These are phyloP conservation scores for Ceratobasidium sp. DNA, from an alignment of 1,284 basidiomycete species.

Conservation along the genomic window DNA sequence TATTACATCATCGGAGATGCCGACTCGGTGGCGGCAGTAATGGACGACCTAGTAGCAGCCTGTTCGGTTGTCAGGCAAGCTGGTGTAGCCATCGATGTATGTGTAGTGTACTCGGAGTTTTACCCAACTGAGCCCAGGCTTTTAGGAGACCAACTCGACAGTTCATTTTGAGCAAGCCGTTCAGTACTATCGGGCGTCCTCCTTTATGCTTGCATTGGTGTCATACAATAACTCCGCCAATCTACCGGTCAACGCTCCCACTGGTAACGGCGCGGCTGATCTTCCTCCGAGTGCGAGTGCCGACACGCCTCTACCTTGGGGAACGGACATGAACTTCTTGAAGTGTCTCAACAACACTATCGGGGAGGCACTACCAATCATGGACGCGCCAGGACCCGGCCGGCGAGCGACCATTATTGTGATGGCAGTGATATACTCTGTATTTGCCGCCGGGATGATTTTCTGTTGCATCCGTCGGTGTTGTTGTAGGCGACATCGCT, in stretches of 20 bases:
- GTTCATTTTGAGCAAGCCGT: slow-evolving; percentile 45
- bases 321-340: no score
- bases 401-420: no score
- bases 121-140: not conserved
- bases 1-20: no score
- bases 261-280: slow-evolving; percentile 35
- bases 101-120: not conserved
- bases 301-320: slow-evolving; percentile 35
- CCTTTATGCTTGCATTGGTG: no score
- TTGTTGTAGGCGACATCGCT: no score
- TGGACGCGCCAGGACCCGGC: no score
- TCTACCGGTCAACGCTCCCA: slow-evolving; percentile 35
- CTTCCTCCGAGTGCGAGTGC: not conserved
- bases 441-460: no score
- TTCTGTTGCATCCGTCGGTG: no score
- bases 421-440: no score
- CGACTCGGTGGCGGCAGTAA: no score
- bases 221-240: slow-evolving; percentile 45
- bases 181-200: slow-evolving; percentile 47
- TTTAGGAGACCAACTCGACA: slow-evolving; percentile 16
- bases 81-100: slow-evolving; percentile 21
- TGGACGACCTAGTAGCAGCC: slow-evolving; percentile 42
- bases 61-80: slow-evolving; percentile 42
- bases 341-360: no score
- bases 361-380: no score